A percentile compares a stretch with the other conserved stretches of the same genome.
phyloP scores from a whole-genome alignment of 192 early-diverging fungal genomes.

The Coemansia sp. region DNA sequence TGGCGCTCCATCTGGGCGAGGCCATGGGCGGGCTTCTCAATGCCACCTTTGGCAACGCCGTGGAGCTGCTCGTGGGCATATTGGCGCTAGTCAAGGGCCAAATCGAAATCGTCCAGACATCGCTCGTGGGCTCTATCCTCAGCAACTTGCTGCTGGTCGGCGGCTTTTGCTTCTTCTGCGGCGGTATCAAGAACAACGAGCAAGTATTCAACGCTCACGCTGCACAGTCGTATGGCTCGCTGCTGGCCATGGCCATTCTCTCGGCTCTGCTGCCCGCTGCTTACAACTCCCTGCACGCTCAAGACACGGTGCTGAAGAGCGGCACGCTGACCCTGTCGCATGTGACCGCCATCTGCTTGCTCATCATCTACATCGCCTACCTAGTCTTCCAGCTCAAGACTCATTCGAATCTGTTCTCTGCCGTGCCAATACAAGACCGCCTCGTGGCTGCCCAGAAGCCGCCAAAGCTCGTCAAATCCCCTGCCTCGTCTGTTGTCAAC shows the following conservation, averaged over 20 bases:
- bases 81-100: conserved; percentile 80
- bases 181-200: conserved; percentile 76
- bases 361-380: conserved; percentile 68
- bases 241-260: conserved; percentile 69
- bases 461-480: neutral
- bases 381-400: conserved; percentile 80
- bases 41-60: conserved; percentile 81
- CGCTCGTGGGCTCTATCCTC: conserved; percentile 87
- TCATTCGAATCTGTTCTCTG: conserved; percentile 65
- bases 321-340: conserved; percentile 65
- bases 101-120: conserved; percentile 85
- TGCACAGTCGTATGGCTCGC: conserved; percentile 73
- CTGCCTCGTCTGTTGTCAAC: neutral
- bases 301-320: conserved; percentile 46
- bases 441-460: conserved; percentile 34
- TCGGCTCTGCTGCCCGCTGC: conserved; percentile 75
- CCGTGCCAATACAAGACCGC: conserved; percentile 35
- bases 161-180: conserved; percentile 85
- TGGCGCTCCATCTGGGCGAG: conserved; percentile 62
- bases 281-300: conserved; percentile 56
- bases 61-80: conserved; percentile 83
- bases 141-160: conserved; percentile 87
- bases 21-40: conserved; percentile 87
- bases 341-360: conserved; percentile 68
- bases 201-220: conserved; percentile 73